Percentiles rank a stretch among this genome's conserved stretches.
phyloP scores from a whole-genome alignment of 1,284 basidiomycete species.

The Sporisorium scitamineum region DNA sequence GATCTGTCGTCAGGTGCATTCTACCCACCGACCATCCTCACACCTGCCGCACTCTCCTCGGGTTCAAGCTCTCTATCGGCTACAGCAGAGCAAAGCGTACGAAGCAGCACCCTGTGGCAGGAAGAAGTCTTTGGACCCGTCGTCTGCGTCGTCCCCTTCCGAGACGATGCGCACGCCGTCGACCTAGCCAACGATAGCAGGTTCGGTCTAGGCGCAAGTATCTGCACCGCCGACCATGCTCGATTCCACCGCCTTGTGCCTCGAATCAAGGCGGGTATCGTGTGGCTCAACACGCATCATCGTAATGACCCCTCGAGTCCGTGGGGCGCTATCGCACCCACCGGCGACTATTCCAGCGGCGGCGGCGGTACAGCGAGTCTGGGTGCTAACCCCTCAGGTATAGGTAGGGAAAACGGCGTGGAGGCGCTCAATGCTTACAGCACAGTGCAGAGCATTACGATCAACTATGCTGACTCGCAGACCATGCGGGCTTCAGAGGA shows the following conservation, averaged over 20 bases:
- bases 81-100: conserved; percentile 53
- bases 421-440: conserved; percentile 39
- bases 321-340: conserved; percentile 76
- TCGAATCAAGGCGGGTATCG: conserved; percentile 72
- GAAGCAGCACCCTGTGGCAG: conserved; percentile 76
- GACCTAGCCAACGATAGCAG: conserved; percentile 79
- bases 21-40: conserved; percentile 81
- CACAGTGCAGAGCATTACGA: conserved; percentile 24
- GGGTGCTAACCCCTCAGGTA: conserved; percentile 24
- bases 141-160: conserved; percentile 71
- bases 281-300: conserved; percentile 88
- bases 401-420: conserved; percentile 42
- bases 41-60: conserved; percentile 49
- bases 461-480: conserved; percentile 26
- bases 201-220: conserved; percentile 82
- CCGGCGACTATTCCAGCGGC: conserved; percentile 6
- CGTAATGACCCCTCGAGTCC: conserved; percentile 87
- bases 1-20: conserved; percentile 79
- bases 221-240: conserved; percentile 77
- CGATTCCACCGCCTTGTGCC: conserved; percentile 21
- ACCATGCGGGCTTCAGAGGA: conserved; percentile 24
- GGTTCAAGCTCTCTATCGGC: not conserved
- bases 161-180: conserved; percentile 77
- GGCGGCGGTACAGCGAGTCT: conserved; percentile 1
- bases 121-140: conserved; percentile 86